Evolutionary conservation across 2,329 filamentous ascomycete species (phyloP).

Genomic region (Pseudovirgaria hyperparasitica): DNA sequence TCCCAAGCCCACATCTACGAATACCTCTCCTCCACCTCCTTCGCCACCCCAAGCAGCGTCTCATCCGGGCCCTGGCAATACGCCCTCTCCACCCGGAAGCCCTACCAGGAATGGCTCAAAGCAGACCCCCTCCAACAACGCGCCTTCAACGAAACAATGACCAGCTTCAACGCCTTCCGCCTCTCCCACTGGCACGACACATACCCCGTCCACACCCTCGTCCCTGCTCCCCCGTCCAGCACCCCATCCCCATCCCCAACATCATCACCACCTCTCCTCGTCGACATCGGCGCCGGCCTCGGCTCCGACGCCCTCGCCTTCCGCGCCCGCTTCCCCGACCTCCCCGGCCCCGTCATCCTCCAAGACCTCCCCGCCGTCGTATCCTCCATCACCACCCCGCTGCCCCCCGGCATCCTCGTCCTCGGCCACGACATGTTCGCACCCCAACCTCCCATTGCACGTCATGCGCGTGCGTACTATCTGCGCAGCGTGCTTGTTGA

Average conservation of each 20-base stretch:
- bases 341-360: constrained; percentile 9
- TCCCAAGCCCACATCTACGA: too few species aligned
- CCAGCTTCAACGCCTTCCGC: constrained; percentile 3
- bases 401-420: too few species aligned
- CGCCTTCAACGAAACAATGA: constrained; percentile 19
- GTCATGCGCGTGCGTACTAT: constrained; percentile 16
- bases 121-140: constrained; percentile 8
- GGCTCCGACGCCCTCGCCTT: constrained; percentile 12
- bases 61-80: constrained; percentile 18
- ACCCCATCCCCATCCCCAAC: not conserved
- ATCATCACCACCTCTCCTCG: constrained; percentile 7
- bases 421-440: constrained; percentile 9
- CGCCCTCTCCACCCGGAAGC: constrained; percentile 9
- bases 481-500: constrained; percentile 26
- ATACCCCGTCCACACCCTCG: constrained; percentile 8
- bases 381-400: too few species aligned
- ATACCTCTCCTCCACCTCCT: too few species aligned
- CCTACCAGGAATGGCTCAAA: constrained; percentile 16
- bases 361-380: constrained; percentile 8
- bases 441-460: constrained; percentile 6
- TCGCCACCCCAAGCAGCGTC: too few species aligned
- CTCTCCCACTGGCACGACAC: constrained; percentile 6
- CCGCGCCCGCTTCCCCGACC: constrained; percentile 9
- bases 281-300: constrained; percentile 10
- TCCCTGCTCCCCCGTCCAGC: not conserved